phyloP scores from a whole-genome alignment of 768 basidiomycete species.

The Fomitopsis pulvina region DNA sequence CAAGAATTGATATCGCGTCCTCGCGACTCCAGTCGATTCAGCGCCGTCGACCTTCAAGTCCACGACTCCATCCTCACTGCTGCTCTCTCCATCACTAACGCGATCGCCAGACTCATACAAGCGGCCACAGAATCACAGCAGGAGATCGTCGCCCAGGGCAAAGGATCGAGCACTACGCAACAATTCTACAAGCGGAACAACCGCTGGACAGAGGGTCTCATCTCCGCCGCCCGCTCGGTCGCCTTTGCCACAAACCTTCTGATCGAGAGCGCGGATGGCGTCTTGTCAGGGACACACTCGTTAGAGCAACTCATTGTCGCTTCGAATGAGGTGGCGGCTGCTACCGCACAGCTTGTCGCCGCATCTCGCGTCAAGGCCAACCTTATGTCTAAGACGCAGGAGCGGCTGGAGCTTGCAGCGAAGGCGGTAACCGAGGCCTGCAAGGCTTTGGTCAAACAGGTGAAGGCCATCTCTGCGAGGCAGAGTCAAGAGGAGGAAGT shows the following conservation, averaged over 20 bases:
- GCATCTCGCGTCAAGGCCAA: slow-evolving; percentile 98
- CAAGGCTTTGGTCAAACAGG: slow-evolving; percentile 92
- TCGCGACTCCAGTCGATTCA: slow-evolving; percentile 80
- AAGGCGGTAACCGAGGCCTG: slow-evolving; percentile 98
- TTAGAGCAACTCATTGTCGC: slow-evolving; percentile 98
- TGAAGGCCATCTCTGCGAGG: slow-evolving; percentile 88
- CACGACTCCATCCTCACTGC: slow-evolving; percentile 96
- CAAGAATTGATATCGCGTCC: slow-evolving; percentile 91
- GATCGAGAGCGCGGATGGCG: slow-evolving; percentile 97
- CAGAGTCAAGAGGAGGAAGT: slow-evolving; percentile 76
- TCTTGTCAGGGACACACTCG: slow-evolving; percentile 92
- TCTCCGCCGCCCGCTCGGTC: slow-evolving; percentile 95
- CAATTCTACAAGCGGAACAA: slow-evolving; percentile 99
- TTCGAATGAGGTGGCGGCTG: slow-evolving; percentile 97
- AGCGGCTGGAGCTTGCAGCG: slow-evolving; percentile 90
- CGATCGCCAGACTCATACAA: slow-evolving; percentile 90
- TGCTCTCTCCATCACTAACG: slow-evolving; percentile 91
- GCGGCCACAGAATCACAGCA: slow-evolving; percentile 98
- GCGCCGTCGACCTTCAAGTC: slow-evolving; percentile 89
- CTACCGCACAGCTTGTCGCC: slow-evolving; percentile 97
- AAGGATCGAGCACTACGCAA: slow-evolving; percentile 84
- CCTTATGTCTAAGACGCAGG: slow-evolving; percentile 98
- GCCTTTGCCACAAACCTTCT: slow-evolving; percentile 93
- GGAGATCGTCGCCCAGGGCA: slow-evolving; percentile 95
- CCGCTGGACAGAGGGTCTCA: slow-evolving; percentile 98